Evolutionary conservation across 192 early-diverging fungal species (phyloP), one percentile per base, ranked within the genome.

Genomic region (Backusella luteola): DNA sequence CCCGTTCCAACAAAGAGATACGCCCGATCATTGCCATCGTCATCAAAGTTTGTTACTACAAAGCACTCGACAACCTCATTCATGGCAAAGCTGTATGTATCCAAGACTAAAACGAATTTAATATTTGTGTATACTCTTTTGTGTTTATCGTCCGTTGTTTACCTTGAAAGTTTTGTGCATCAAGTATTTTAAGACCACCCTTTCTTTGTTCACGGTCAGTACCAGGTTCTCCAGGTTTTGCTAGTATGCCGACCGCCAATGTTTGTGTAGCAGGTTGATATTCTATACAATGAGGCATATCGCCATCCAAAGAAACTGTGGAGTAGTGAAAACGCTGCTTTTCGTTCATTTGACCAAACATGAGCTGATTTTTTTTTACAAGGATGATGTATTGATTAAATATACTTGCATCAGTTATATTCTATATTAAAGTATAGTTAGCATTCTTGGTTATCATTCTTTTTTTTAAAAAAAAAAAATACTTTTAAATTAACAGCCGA

Each of bases 261-360:
- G 89, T 87, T 23, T 84, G 80, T 17, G 80, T 44, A 0, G 80
- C 74, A 21, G 89, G 85, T 41, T 91, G 82, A 59, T 93, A 87
- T 0, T 85, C 86, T 63, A 99, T 91, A 26, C 95, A 88, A 15
- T 89, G 86, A 0, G 91, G 87, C 74, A 88, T 92, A 68, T 93
- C 92, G 17, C 77, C 66, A 9, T 84, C 84, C 42, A 98, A 81
- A 8, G 89, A 84, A 12, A 91, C 73, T 21, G 83, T 91, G 12
- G 87, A 87, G 56, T 96, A 85, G 75, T 99, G 97, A 23, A 99
- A 85, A 63, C 92, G 93, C 80, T 96, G 94, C 41, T 93, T 91
- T 6, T 89, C 84, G 70, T 99, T 94, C 3, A 96, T 90, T 2
- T 75, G 85, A 0, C 94, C 96, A 75, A 99, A 84, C 49, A 85